A percentile compares a stretch with the other conserved stretches of the same genome.
These are phyloP conservation scores for Rubia peregrina DNA, from an alignment of 305 asterid species.

Conservation along the genomic window DNA sequence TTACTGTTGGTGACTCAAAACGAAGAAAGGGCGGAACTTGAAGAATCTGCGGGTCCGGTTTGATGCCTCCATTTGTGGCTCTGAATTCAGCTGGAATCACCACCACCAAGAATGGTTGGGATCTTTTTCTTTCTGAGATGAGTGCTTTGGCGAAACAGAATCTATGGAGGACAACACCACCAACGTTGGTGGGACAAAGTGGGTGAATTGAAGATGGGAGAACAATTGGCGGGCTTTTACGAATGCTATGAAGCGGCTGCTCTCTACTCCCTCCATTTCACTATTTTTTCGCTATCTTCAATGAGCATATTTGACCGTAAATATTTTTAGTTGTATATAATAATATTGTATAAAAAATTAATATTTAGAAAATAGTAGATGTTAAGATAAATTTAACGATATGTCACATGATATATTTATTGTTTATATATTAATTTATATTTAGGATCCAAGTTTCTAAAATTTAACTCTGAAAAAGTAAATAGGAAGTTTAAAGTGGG, in stretches of 20 bases:
- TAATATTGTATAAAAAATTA: too few relatives aligned
- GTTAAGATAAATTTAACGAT: too few relatives aligned
- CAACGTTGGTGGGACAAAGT: constrained; percentile 2
- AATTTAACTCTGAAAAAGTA: too few relatives aligned
- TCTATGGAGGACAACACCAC: background rate
- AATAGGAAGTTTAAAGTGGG: too few relatives aligned
- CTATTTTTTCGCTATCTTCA: too few relatives aligned
- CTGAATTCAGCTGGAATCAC: background rate
- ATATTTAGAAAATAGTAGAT: too few relatives aligned
- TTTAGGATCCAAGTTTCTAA: too few relatives aligned
- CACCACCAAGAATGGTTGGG: background rate
- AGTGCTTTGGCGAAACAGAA: constrained; percentile 6
- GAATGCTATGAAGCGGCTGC: background rate
- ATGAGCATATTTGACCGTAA: too few relatives aligned
- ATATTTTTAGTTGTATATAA: too few relatives aligned
- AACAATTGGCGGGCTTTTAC: background rate
- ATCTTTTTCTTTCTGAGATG: background rate
- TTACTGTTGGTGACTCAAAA: background rate
- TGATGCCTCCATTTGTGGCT: constrained; percentile 20
- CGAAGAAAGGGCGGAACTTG: constrained; percentile 16
- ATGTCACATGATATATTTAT: too few relatives aligned
- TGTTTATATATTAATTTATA: too few relatives aligned
- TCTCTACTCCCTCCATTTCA: too few relatives aligned
- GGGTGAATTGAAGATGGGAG: background rate
- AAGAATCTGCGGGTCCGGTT: constrained; percentile 31